phyloP scores from a whole-genome alignment of 1,284 basidiomycete genomes.

The Farysia itapuensis region DNA sequence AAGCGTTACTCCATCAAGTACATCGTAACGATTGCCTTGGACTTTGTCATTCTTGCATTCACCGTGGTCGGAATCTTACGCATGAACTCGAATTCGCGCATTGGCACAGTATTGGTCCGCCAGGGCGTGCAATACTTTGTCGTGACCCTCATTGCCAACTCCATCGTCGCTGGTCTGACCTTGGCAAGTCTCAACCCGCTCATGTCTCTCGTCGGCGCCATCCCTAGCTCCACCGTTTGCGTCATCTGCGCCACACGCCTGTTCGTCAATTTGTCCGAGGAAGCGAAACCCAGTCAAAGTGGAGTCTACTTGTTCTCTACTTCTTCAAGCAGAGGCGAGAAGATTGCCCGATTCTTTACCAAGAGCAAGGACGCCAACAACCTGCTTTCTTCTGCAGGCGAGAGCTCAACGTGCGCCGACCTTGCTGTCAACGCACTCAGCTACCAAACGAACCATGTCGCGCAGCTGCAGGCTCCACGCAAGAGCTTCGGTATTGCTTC shows the following conservation, averaged over 20 bases:
- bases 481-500: no score
- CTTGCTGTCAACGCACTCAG: conserved; percentile 4
- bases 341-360: conserved; percentile 19
- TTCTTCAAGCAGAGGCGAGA: conserved; percentile 2
- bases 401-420: no score
- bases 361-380: conserved; percentile 1
- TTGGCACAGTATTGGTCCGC: conserved; percentile 35
- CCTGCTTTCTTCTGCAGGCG: conserved; percentile 6
- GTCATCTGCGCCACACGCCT: conserved; percentile 40
- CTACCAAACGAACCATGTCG: no score
- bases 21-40: conserved; percentile 32
- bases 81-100: conserved; percentile 34
- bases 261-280: conserved; percentile 37
- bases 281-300: conserved; percentile 22
- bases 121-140: conserved; percentile 48
- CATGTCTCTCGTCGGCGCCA: conserved; percentile 40
- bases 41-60: conserved; percentile 33
- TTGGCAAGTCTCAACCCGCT: conserved; percentile 36
- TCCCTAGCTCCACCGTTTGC: conserved; percentile 33
- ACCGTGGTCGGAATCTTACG: conserved; percentile 40
- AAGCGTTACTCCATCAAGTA: conserved; percentile 32
- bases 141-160: conserved; percentile 33
- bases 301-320: conserved; percentile 5
- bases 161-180: conserved; percentile 32
- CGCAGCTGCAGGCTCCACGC: conserved; percentile 4